Conservation (phyloP, 1,284 basidiomycete species). For the Omphalotus olearius region DNA sequence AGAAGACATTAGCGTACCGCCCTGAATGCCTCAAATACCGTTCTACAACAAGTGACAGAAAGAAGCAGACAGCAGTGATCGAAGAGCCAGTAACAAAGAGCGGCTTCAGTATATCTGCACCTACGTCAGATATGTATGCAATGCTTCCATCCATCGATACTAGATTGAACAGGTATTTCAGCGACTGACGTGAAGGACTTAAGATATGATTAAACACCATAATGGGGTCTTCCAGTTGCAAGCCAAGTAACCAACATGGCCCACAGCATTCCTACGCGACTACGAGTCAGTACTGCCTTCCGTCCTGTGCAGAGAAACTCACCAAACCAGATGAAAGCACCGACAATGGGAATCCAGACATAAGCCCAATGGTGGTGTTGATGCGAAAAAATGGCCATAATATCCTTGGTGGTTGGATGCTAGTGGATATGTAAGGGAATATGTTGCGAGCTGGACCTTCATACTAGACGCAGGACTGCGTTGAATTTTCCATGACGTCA, state of each 20-base stretch:
- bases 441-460: too few relatives aligned
- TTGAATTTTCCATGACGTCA: too few relatives aligned
- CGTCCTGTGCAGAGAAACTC: conserved; percentile 16
- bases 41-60: conserved; percentile 55
- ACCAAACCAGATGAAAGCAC: conserved; percentile 64
- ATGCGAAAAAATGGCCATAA: conserved; percentile 20
- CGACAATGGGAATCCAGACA: conserved; percentile 58
- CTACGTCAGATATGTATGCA: conserved; percentile 73
- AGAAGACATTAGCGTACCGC: conserved; percentile 30
- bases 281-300: background rate
- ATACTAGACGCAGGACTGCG: too few relatives aligned
- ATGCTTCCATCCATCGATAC: conserved; percentile 43
- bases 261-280: conserved; percentile 44
- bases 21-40: conserved; percentile 60
- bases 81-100: conserved; percentile 61
- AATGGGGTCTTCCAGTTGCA: conserved; percentile 42
- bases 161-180: background rate
- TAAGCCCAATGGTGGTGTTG: conserved; percentile 51
- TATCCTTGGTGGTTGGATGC: background rate
- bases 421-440: too few relatives aligned
- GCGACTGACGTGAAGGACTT: background rate
- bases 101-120: conserved; percentile 65
- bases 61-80: conserved; percentile 58
- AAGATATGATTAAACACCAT: conserved; percentile 23
- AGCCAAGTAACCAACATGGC: conserved; percentile 69